A percentile compares a stretch with the other conserved stretches of the same genome.
Evolutionary conservation across 495 filamentous ascomycete species (phyloP).

Genomic region (Chlorociboria aeruginascens): DNA sequence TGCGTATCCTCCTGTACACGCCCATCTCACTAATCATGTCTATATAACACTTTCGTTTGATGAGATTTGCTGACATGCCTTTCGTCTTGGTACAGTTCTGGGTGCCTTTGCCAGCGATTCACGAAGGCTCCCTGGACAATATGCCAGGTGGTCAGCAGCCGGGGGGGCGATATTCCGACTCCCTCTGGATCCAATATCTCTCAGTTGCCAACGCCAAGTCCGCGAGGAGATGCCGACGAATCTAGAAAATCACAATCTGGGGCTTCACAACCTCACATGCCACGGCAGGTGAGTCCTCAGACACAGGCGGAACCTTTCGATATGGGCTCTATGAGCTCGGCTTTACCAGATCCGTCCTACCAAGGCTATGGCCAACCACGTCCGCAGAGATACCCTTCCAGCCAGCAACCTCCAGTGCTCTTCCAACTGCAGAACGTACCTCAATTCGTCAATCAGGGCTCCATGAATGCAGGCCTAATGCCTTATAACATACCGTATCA

Average conservation of each 20-base stretch:
- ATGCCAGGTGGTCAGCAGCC: slow-evolving; percentile 1
- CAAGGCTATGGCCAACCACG: slow-evolving; percentile 12
- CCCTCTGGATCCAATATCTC: not conserved
- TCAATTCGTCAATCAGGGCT: slow-evolving; percentile 29
- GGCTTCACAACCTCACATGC: not conserved
- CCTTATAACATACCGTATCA: slow-evolving; percentile 21
- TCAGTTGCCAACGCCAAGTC: not conserved
- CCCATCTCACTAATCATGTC: not conserved
- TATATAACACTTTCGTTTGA: not conserved
- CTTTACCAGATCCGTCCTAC: slow-evolving; percentile 15
- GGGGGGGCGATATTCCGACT: slow-evolving; percentile 1
- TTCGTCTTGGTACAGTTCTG: slow-evolving; percentile 6
- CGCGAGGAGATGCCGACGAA: not conserved
- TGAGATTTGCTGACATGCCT: slow-evolving; percentile 3
- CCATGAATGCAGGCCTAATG: slow-evolving; percentile 26
- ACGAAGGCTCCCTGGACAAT: slow-evolving; percentile 12
- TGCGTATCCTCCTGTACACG: not conserved
- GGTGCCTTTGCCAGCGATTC: not conserved
- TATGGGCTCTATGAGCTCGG: slow-evolving; percentile 8
- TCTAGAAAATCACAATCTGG: slow-evolving; percentile 1
- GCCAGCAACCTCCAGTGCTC: slow-evolving; percentile 27
- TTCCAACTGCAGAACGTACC: slow-evolving; percentile 32
- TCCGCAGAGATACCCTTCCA: slow-evolving; percentile 28
- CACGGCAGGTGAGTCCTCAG: slow-evolving; percentile 1
- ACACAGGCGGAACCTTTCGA: slow-evolving; percentile 10